These are phyloP conservation scores for Kodamaea arcana DNA, from an alignment of 1,139 yeast species.

Conservation along the genomic window DNA sequence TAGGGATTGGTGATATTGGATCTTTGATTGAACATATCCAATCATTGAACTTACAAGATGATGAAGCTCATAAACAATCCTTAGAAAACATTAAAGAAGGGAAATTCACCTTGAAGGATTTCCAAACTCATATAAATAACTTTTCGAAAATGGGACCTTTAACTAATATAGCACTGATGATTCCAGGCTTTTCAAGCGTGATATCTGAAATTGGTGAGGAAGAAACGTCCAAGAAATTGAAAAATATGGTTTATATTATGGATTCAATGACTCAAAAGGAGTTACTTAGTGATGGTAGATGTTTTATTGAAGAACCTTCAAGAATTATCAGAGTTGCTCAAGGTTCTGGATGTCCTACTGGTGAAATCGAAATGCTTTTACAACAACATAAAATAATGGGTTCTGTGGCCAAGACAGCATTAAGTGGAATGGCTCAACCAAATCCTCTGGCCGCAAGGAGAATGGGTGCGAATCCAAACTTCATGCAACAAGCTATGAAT, in stretches of 20 bases:
- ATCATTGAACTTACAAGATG: slow-evolving; percentile 73
- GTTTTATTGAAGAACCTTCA: slow-evolving; percentile 77
- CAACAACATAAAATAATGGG: slow-evolving; percentile 96
- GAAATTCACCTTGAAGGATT: slow-evolving; percentile 84
- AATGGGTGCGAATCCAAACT: slow-evolving; percentile 40
- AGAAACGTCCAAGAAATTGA: slow-evolving; percentile 76
- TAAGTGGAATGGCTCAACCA: slow-evolving; percentile 24
- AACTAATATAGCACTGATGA: slow-evolving; percentile 90
- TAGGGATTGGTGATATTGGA: slow-evolving; percentile 95
- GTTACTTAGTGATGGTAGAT: slow-evolving; percentile 83
- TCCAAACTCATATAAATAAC: slow-evolving; percentile 93
- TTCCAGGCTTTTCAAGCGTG: slow-evolving; percentile 86
- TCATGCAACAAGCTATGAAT: slow-evolving; percentile 40
- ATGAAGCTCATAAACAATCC: slow-evolving; percentile 71
- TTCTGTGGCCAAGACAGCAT: slow-evolving; percentile 76
- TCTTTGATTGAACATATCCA: slow-evolving; percentile 93
- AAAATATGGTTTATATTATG: slow-evolving; percentile 87
- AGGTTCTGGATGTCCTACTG: slow-evolving; percentile 93
- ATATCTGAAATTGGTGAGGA: slow-evolving; percentile 89
- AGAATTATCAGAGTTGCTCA: slow-evolving; percentile 87
- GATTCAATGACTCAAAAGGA: slow-evolving; percentile 95
- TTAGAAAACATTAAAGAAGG: slow-evolving; percentile 94
- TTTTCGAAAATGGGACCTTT: slow-evolving; percentile 96
- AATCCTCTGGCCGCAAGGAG: slow-evolving; percentile 16
- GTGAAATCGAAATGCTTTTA: slow-evolving; percentile 90